Evolutionary conservation across 495 filamentous ascomycete genomes (phyloP).

Genomic region (Clohesyomyces aquaticus): DNA sequence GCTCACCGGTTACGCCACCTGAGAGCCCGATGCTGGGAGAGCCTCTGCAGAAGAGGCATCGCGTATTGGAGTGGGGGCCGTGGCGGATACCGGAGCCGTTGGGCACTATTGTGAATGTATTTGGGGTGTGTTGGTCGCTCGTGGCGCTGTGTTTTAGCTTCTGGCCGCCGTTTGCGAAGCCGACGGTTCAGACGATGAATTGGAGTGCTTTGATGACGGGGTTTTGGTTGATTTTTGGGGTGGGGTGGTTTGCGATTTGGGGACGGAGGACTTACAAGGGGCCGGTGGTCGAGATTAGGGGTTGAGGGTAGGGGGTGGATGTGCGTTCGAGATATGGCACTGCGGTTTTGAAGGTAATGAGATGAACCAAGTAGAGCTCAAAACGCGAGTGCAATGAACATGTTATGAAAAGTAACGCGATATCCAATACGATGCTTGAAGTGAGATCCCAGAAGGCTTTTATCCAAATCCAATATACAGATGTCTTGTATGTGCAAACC

Average conservation of each 20-base stretch:
- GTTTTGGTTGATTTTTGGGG: conserved; percentile 8
- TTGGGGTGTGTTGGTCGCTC: background rate
- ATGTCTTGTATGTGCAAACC: too few species aligned
- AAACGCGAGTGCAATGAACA: too few species aligned
- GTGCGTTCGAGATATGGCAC: too few species aligned
- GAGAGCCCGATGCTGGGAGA: background rate
- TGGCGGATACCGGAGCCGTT: conserved; percentile 6
- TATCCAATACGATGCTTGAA: too few species aligned
- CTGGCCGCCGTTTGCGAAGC: background rate
- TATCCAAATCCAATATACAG: too few species aligned
- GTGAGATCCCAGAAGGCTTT: too few species aligned
- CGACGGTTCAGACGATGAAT: background rate
- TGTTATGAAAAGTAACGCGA: too few species aligned
- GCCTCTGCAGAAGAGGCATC: background rate
- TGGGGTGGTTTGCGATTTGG: conserved; percentile 25
- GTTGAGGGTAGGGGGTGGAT: background rate
- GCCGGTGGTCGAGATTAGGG: conserved; percentile 23
- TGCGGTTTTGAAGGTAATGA: too few species aligned
- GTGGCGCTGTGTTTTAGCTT: conserved; percentile 3
- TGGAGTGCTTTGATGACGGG: background rate
- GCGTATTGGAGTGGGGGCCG: background rate
- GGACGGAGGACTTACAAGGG: conserved; percentile 35
- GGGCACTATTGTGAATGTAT: background rate
- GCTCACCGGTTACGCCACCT: background rate
- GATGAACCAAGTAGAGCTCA: too few species aligned